These are phyloP conservation scores for Stagonosporopsis cucurbitacearum DNA, from an alignment of 2,329 filamentous ascomycete species.

Conservation along the genomic window DNA sequence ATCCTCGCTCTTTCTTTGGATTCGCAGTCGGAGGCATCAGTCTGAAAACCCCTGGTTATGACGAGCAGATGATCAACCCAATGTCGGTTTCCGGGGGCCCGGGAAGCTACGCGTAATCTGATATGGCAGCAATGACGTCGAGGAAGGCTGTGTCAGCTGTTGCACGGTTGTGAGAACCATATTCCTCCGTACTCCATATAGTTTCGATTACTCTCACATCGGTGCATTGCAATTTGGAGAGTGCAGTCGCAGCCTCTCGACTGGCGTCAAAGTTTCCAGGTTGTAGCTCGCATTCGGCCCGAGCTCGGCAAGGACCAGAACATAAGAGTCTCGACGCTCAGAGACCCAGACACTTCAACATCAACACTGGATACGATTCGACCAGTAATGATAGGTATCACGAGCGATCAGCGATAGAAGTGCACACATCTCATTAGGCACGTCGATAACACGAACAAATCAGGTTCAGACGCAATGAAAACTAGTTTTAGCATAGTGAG, in stretches of 20 bases:
- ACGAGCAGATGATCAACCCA: neutral
- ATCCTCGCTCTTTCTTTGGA: conserved; percentile 30
- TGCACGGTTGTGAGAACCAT: neutral
- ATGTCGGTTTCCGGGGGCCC: neutral
- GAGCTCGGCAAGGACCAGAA: neutral
- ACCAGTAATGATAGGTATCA: neutral
- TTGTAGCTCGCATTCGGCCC: neutral
- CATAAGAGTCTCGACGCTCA: neutral
- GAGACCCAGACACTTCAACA: neutral
- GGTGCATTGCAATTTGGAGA: neutral
- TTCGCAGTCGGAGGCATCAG: neutral
- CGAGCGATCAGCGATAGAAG: neutral
- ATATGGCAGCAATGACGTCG: neutral
- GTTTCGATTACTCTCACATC: neutral
- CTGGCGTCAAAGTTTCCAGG: neutral
- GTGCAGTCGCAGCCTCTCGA: neutral
- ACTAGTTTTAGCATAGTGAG: too few relatives aligned
- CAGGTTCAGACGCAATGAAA: neutral
- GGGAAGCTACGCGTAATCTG: neutral
- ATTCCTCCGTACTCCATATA: neutral
- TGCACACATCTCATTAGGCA: neutral
- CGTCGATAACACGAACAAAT: neutral
- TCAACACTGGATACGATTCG: too few relatives aligned
- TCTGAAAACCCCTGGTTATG: too few relatives aligned
- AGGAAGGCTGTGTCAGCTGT: neutral